Base-by-base conservation (phyloP, 78 protist species). In the Dictyostelium capitatum region DNA sequence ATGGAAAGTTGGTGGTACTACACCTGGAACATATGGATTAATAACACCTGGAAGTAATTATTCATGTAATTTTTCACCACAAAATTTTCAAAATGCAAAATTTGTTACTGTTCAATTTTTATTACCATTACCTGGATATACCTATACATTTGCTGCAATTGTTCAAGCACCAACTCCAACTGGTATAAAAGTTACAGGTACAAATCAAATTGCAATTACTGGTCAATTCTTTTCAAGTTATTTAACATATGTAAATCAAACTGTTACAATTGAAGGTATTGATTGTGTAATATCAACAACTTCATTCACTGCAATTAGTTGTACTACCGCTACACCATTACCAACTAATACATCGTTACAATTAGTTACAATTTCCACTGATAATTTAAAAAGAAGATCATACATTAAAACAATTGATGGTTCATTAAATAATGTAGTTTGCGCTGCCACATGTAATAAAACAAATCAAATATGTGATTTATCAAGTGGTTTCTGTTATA, bases 221-320 rank as follows among this genome's bases (percentile, higher is more conserved):
- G 75, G 75, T 15, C 28, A 43, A 1, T 67, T 67, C 17, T 67
- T 67, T 32, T 67, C 75, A 67, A 67, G 75, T 32, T 67, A 67
- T 67, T 15, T 32, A 37, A 43, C 46, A 5, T 15, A 67, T 32
- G 14, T 17, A 67, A 6, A 12, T 15, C 75, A 67, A 67, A 67
- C 15, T 12, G 48, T 67, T 15, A 28, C 37, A 15, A 37, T 67
- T 12, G 75, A 43, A 67, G 75, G 75, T 32, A 67, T 32, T 17
- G 25, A 67, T 67, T 67, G 75, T 67, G 19, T 0, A 4, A 43
- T 67, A 0, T 15, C 75, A 4, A 12, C 43, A 12, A 37, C 37
- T 11, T 14, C 19, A 28, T 67, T 67, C 48, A 15, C 6, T 32
- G 28, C 23, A 15, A 30, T 67, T 12, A 67, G 9, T 32, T 67